Percentiles rank a stretch among this genome's conserved stretches.
phyloP scores from a whole-genome alignment of 2,329 filamentous ascomycete genomes.

The Phaeosphaeriaceae sp. region DNA sequence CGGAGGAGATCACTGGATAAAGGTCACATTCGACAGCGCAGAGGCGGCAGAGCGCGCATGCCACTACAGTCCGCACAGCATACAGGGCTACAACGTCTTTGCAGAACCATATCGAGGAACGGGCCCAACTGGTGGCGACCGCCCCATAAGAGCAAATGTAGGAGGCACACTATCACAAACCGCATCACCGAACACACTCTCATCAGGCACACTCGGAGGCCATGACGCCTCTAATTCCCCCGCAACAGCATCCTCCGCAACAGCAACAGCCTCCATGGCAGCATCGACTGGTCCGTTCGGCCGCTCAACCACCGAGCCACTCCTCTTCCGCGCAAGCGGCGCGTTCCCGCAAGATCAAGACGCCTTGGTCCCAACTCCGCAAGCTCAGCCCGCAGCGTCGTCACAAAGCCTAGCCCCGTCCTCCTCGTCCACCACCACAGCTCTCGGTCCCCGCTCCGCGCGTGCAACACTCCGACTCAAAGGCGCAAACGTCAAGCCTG shows the following conservation, averaged over 20 bases:
- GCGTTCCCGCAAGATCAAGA: conserved; percentile 35
- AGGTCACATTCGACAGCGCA: conserved; percentile 59
- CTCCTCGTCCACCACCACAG: conserved; percentile 24
- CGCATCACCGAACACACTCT: conserved; percentile 44
- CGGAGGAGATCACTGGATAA: conserved; percentile 89
- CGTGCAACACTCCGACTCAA: conserved; percentile 37
- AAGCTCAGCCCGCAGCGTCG: conserved; percentile 8
- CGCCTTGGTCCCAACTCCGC: conserved; percentile 44
- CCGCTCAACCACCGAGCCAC: conserved; percentile 33
- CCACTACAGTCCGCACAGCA: conserved; percentile 55
- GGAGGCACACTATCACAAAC: conserved; percentile 33
- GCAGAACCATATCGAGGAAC: conserved; percentile 56
- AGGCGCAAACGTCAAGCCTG: conserved; percentile 46
- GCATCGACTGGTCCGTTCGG: conserved; percentile 12
- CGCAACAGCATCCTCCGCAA: conserved; percentile 48
- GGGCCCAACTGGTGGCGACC: conserved; percentile 52
- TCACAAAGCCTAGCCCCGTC: conserved; percentile 2
- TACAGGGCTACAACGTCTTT: conserved; percentile 57
- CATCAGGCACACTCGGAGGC: conserved; percentile 40
- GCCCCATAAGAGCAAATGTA: conserved; percentile 49
- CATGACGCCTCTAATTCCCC: conserved; percentile 38
- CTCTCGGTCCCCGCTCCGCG: conserved; percentile 26
- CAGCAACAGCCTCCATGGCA: conserved; percentile 27
- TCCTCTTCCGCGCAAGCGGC: conserved; percentile 25
- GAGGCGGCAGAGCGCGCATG: conserved; percentile 58